Base-by-base conservation (phyloP, 192 early-diverging fungal genomes). In the Coemansia sp. region DNA sequence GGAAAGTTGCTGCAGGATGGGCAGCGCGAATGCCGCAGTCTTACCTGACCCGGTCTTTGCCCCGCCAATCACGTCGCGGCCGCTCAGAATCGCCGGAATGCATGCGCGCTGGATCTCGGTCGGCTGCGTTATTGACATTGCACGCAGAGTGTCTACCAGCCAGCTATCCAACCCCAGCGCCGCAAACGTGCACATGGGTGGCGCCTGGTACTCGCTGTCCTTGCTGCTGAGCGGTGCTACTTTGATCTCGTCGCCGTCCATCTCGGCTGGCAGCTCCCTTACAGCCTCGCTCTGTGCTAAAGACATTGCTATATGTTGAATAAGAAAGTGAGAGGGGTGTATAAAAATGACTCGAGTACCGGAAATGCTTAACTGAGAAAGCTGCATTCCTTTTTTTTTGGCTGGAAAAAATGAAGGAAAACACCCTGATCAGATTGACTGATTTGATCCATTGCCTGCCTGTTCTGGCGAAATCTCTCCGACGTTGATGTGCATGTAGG, bases 11-110 rank as follows among this genome's bases (percentile, higher is more conserved):
- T 98, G 95, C 44, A 99, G 78, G 15, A 99, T 96, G 0, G 98
- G 98, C 10, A 98, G 67, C 6, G 98, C 98, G 84, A 99, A 99
- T 0, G 96, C 93, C 10, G 93, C 93, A 0, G 98, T 99, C 70
- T 99, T 99, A 53, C 98, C 98, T 2, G 85, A 89, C 47, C 98
- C 98, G 8, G 98, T 99, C 51, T 92, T 93, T 25, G 98, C 95
- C 14, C 89, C 88, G 30, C 95, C 98, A 47, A 99, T 91, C 10
- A 95, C 88, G 63, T 96, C 90, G 57, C 78, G 81, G 0, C 89
- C 89, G 15, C 62, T 61, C 2, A 99, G 73, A 24, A 93, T 89
- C 42, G 85, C 78, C 0, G 82, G 84, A 25, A 99, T 90, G 69
- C 95, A 96, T 4, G 86, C 87, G 9, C 74, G 76, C 61, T 99